A percentile compares a stretch with the other conserved stretches of the same genome.
These are phyloP conservation scores for Magnolia sinica DNA, from an alignment of 164 flowering plant species.

Conservation along the genomic window DNA sequence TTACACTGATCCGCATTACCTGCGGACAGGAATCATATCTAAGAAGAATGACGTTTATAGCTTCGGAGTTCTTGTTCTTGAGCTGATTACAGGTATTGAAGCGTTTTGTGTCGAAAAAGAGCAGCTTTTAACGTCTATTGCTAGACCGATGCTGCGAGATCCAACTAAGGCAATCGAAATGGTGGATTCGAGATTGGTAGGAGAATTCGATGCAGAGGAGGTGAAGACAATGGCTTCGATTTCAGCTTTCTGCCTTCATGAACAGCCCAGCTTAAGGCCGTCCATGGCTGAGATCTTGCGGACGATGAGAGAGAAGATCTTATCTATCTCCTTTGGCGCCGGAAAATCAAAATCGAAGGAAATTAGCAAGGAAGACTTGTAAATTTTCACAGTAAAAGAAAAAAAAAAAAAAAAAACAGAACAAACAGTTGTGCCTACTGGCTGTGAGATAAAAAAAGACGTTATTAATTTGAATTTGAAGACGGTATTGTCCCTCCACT, in stretches of 20 bases:
- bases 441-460: no score
- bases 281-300: slow-evolving; percentile 43
- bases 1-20: slow-evolving; percentile 67
- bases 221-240: slow-evolving; percentile 33
- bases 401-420: no score
- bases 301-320: slow-evolving; percentile 28
- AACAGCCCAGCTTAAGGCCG: slow-evolving; percentile 50
- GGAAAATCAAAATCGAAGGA: no score
- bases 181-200: slow-evolving; percentile 48
- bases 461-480: no score
- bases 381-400: no score
- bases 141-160: slow-evolving; percentile 27
- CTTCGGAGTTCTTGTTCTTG: slow-evolving; percentile 65
- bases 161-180: slow-evolving; percentile 29
- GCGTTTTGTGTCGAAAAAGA: slow-evolving; percentile 47
- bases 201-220: slow-evolving; percentile 38
- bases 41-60: slow-evolving; percentile 79
- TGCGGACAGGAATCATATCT: slow-evolving; percentile 72
- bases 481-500: no score
- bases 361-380: no score
- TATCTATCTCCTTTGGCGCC: slow-evolving; percentile 14
- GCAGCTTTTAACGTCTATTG: slow-evolving; percentile 29
- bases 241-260: slow-evolving; percentile 37
- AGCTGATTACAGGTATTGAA: slow-evolving; percentile 63
- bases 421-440: no score